Percentiles rank a stretch among this genome's conserved stretches.
Evolutionary conservation across 2,329 filamentous ascomycete species (phyloP).

Genomic region (Aureobasidium leucospermi): DNA sequence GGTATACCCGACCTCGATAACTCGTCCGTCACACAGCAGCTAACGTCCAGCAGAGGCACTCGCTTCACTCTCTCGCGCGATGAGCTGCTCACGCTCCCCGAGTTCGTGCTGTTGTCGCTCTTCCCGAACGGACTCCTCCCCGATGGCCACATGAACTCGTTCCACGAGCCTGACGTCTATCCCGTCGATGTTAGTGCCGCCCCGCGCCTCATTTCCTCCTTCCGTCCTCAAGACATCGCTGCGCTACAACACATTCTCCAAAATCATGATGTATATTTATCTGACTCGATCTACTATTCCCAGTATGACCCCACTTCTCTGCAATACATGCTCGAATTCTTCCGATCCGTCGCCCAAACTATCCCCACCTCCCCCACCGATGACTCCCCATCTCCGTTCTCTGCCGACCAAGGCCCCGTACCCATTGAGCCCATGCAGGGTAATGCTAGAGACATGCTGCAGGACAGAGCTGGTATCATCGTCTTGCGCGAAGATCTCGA

Average conservation of each 20-base stretch:
- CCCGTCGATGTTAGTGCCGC: constrained; percentile 80
- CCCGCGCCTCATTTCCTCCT: constrained; percentile 24
- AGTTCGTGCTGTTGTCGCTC: constrained; percentile 94
- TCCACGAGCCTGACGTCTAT: constrained; percentile 87
- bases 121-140: constrained; percentile 98
- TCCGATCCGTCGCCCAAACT: constrained; percentile 91
- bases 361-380: constrained; percentile 64
- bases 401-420: constrained; percentile 38
- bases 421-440: constrained; percentile 60
- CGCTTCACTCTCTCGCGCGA: constrained; percentile 91
- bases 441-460: constrained; percentile 66
- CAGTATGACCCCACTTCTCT: constrained; percentile 95
- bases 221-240: constrained; percentile 26
- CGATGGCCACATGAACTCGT: constrained; percentile 90
- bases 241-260: constrained; percentile 34
- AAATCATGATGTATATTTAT: constrained; percentile 45
- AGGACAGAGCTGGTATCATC: constrained; percentile 91
- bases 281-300: constrained; percentile 46
- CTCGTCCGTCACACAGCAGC: not conserved
- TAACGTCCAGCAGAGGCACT: constrained; percentile 59
- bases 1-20: constrained; percentile 49
- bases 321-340: constrained; percentile 99
- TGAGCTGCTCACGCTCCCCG: constrained; percentile 87
- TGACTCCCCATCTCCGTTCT: constrained; percentile 41
- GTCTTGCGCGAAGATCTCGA: constrained; percentile 93